A percentile compares a stretch with the other conserved stretches of the same genome.
phyloP scores from a whole-genome alignment of 495 filamentous ascomycete species.

The Lophiostoma macrostomum region DNA sequence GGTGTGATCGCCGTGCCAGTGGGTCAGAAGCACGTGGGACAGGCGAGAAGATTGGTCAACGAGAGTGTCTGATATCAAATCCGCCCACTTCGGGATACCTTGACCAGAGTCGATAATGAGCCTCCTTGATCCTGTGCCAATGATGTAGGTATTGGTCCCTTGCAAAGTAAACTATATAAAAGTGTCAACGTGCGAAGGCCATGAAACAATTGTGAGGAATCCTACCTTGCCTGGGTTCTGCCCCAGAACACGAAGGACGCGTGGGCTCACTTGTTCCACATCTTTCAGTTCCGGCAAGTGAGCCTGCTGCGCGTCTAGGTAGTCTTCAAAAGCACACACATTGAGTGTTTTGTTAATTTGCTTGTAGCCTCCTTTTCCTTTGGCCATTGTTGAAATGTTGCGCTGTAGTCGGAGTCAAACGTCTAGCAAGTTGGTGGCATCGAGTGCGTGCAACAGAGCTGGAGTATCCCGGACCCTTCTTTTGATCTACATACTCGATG shows the following conservation, averaged over 20 bases:
- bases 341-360: constrained; percentile 51
- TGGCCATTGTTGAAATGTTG: no score
- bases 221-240: constrained; percentile 76
- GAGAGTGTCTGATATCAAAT: constrained; percentile 31
- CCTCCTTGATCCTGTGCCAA: constrained; percentile 65
- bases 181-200: background rate
- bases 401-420: no score
- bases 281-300: constrained; percentile 40
- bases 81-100: constrained; percentile 49
- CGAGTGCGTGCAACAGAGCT: no score
- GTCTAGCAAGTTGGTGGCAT: no score
- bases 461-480: no score
- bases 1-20: constrained; percentile 33
- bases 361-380: constrained; percentile 40
- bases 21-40: constrained; percentile 23
- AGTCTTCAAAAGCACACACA: constrained; percentile 47
- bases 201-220: background rate
- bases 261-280: constrained; percentile 44
- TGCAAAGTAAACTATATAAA: constrained; percentile 48
- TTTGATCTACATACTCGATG: no score
- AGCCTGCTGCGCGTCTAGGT: constrained; percentile 40
- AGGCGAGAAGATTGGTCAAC: background rate
- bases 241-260: constrained; percentile 59
- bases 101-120: constrained; percentile 80
- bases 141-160: constrained; percentile 85